phyloP scores from a whole-genome alignment of 805 yeast genomes.

The Maudiozyma bulderi region DNA sequence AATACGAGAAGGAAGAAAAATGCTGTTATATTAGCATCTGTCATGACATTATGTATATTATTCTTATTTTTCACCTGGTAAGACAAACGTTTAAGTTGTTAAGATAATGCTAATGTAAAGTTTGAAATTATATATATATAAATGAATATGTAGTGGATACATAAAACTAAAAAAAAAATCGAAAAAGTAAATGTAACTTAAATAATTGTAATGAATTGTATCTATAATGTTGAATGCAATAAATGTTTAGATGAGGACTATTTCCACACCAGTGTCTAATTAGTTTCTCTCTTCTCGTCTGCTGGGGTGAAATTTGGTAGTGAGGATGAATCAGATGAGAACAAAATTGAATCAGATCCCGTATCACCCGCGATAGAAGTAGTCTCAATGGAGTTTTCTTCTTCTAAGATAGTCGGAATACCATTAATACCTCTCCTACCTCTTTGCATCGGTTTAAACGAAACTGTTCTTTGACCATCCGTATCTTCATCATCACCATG shows the following conservation, averaged over 20 bases:
- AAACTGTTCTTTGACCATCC: slow-evolving; percentile 19
- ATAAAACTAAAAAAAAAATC: neutral
- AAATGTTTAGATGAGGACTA: too few relatives aligned
- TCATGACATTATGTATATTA: slow-evolving; percentile 66
- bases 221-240: too few relatives aligned
- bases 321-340: slow-evolving; percentile 9
- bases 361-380: slow-evolving; percentile 17
- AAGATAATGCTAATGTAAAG: neutral
- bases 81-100: neutral
- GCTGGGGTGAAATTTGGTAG: slow-evolving; percentile 5
- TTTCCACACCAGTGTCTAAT: neutral
- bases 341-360: slow-evolving; percentile 7
- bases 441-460: slow-evolving; percentile 24
- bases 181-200: neutral
- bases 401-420: slow-evolving; percentile 25
- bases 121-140: neutral
- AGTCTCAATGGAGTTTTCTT: slow-evolving; percentile 18
- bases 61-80: slow-evolving; percentile 48
- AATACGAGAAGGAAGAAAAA: slow-evolving; percentile 86
- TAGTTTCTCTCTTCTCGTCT: neutral
- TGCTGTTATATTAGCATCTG: slow-evolving; percentile 66
- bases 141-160: neutral
- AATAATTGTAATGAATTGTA: neutral
- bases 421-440: slow-evolving; percentile 19
- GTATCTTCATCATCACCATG: slow-evolving; percentile 8